A percentile compares a stretch with the other conserved stretches of the same genome.
phyloP scores from a whole-genome alignment of 1,139 yeast genomes.

The Fermentozyma sake region DNA sequence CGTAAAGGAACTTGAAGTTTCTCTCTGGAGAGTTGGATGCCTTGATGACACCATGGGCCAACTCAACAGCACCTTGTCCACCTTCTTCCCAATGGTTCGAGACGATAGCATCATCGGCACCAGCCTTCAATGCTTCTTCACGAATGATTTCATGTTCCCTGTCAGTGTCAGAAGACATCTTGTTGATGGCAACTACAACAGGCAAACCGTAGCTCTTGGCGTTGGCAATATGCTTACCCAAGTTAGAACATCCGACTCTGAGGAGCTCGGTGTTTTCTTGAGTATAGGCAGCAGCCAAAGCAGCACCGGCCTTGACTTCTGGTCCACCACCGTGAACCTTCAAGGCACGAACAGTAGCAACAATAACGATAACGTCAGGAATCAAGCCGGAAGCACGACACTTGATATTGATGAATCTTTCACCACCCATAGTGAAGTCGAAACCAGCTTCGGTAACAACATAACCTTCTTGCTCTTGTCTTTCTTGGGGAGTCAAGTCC shows the following conservation, averaged over 20 bases:
- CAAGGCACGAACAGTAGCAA: constrained; percentile 76
- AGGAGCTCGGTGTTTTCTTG: constrained; percentile 84
- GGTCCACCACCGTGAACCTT: constrained; percentile 94
- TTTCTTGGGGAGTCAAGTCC: constrained; percentile 41
- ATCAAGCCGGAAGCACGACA: constrained; percentile 70
- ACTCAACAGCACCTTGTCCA: constrained; percentile 86
- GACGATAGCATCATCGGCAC: constrained; percentile 90
- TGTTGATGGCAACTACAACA: constrained; percentile 93
- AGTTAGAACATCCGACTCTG: constrained; percentile 79
- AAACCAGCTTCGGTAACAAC: constrained; percentile 86
- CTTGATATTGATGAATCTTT: constrained; percentile 75
- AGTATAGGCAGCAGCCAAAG: constrained; percentile 82
- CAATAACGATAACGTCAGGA: constrained; percentile 73
- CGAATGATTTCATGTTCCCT: constrained; percentile 82
- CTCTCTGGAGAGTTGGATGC: constrained; percentile 55
- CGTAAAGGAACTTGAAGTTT: constrained; percentile 70
- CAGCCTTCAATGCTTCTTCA: constrained; percentile 84
- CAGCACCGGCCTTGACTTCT: constrained; percentile 92
- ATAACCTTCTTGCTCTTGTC: constrained; percentile 48
- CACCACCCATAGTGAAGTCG: constrained; percentile 89
- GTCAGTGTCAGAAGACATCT: constrained; percentile 80
- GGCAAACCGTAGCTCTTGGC: constrained; percentile 87
- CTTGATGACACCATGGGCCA: constrained; percentile 80
- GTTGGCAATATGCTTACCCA: constrained; percentile 86
- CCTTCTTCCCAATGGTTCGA: constrained; percentile 99